These are phyloP conservation scores for Colletotrichum costaricense DNA, from an alignment of 2,329 filamentous ascomycete species.

Conservation along the genomic window DNA sequence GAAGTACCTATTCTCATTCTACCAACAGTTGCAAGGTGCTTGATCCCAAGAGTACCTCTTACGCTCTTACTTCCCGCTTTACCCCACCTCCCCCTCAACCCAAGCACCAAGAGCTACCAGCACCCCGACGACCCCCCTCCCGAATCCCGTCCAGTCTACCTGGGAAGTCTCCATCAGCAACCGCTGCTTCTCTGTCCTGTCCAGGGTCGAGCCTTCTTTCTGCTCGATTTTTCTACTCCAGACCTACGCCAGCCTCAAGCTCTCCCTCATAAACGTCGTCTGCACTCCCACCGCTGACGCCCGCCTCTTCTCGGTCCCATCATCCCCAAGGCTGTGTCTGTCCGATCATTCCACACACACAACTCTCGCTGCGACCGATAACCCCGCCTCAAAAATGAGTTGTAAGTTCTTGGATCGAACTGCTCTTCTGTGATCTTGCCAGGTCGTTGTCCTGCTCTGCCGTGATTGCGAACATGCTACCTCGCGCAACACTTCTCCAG, in stretches of 20 bases:
- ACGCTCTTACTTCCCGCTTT: constrained; percentile 10
- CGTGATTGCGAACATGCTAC: background rate
- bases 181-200: constrained; percentile 24
- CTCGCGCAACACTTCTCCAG: background rate
- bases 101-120: constrained; percentile 10
- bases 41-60: background rate
- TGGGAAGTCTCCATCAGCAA: constrained; percentile 33
- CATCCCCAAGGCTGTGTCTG: background rate
- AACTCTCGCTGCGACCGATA: background rate
- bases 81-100: constrained; percentile 35
- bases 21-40: background rate
- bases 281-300: constrained; percentile 25
- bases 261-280: constrained; percentile 14
- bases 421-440: background rate
- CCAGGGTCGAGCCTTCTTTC: constrained; percentile 31
- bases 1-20: no score
- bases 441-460: background rate
- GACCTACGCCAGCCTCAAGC: constrained; percentile 18
- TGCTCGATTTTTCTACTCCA: constrained; percentile 21
- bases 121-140: constrained; percentile 25
- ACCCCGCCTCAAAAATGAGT: constrained; percentile 47
- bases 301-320: constrained; percentile 24
- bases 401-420: constrained; percentile 46
- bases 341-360: background rate
- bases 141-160: constrained; percentile 7